phyloP scores from a whole-genome alignment of 805 yeast genomes.

The Kuraishia piskuri region DNA sequence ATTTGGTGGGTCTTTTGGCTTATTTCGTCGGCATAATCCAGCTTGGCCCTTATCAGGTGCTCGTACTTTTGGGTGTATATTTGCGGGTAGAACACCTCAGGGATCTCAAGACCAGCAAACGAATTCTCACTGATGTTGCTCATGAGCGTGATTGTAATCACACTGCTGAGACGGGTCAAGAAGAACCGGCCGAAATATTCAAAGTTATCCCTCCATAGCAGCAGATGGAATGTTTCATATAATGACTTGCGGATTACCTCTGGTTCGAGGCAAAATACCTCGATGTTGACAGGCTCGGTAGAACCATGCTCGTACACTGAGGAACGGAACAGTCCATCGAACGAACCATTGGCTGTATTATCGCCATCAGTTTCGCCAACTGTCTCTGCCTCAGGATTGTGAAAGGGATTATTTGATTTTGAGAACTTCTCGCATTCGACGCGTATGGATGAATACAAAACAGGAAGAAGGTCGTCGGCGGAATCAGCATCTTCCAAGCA shows the following conservation, averaged over 20 bases:
- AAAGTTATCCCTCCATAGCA: conserved; percentile 22
- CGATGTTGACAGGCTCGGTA: conserved; percentile 7
- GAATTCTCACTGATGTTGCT: conserved; percentile 18
- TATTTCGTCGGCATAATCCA: neutral
- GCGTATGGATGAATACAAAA: conserved; percentile 12
- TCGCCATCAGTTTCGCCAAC: conserved; percentile 7
- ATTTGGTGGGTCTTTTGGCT: conserved; percentile 11
- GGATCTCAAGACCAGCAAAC: conserved; percentile 19
- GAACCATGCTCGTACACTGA: conserved; percentile 1
- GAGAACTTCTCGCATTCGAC: conserved; percentile 11
- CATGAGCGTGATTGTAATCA: conserved; percentile 25
- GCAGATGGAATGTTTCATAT: conserved; percentile 23
- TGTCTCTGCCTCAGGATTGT: neutral
- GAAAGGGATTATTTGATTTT: conserved; percentile 4
- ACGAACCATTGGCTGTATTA: conserved; percentile 2
- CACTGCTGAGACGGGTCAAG: conserved; percentile 21
- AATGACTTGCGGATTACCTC: conserved; percentile 19
- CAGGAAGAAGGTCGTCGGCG: conserved; percentile 18
- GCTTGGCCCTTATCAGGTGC: conserved; percentile 8
- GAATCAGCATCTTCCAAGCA: conserved; percentile 18
- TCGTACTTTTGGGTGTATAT: conserved; percentile 23
- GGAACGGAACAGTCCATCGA: conserved; percentile 5
- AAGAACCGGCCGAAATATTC: conserved; percentile 13
- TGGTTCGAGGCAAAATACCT: conserved; percentile 25
- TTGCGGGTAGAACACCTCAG: conserved; percentile 29